Evolutionary conservation across 116 monocot genomes (phyloP).

Genomic region (Posidonia oceanica): DNA sequence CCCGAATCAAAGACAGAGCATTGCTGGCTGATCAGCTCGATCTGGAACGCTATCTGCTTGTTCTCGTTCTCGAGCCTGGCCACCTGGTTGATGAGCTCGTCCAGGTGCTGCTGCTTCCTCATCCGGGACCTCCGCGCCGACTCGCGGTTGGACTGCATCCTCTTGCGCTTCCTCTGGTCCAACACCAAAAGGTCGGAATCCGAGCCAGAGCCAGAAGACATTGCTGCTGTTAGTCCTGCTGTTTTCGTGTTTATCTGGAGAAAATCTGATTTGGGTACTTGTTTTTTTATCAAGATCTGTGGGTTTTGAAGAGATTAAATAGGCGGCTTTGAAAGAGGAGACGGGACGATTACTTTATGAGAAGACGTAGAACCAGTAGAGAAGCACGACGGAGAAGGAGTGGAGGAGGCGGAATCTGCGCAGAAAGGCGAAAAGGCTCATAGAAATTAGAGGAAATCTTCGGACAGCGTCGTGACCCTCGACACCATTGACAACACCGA

Average conservation of each 20-base stretch:
- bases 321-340: not conserved
- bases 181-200: constrained; percentile 17
- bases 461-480: not conserved
- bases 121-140: constrained; percentile 68
- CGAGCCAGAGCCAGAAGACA: constrained; percentile 24
- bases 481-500: not conserved
- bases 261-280: not conserved
- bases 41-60: constrained; percentile 16
- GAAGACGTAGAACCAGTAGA: constrained; percentile 89
- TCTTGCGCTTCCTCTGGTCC: constrained; percentile 46
- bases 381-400: constrained; percentile 79
- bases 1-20: constrained; percentile 24
- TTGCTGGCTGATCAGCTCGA: constrained; percentile 23
- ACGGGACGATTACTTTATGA: constrained; percentile 26
- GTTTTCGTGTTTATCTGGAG: too few relatives aligned
- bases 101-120: constrained; percentile 71
- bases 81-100: constrained; percentile 36
- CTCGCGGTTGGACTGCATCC: constrained; percentile 79
- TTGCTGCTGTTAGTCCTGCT: not conserved
- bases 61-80: constrained; percentile 39
- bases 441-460: constrained; percentile 10
- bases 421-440: constrained; percentile 36
- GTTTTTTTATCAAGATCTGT: not conserved
- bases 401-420: constrained; percentile 49
- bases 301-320: not conserved